Evolutionary conservation across 1,284 basidiomycete species (phyloP).

Genomic region (Golubevia pallescens): DNA sequence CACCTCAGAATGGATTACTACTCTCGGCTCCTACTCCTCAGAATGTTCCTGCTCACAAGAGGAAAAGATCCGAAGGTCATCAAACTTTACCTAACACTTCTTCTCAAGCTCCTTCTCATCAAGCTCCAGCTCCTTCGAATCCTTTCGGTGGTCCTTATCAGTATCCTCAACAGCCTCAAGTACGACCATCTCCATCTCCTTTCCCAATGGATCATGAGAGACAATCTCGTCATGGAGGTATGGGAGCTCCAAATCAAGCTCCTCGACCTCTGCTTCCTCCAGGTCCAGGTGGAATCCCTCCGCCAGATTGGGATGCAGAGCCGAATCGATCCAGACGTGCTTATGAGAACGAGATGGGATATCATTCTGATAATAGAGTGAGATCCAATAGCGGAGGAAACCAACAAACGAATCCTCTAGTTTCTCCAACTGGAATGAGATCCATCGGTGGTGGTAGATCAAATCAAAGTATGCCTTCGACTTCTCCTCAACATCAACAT

Average conservation of each 20-base stretch:
- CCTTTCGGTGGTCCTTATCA: neutral
- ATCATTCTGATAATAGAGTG: no score
- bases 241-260: neutral
- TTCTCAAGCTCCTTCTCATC: neutral
- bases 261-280: neutral
- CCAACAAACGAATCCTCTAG: neutral
- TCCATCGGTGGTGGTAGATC: neutral
- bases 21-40: neutral
- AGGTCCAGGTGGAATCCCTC: no score
- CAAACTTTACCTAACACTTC: no score
- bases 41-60: neutral
- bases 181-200: neutral
- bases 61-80: neutral
- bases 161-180: neutral
- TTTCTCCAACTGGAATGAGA: neutral
- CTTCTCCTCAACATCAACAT: neutral
- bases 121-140: neutral
- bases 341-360: no score
- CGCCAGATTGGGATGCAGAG: no score
- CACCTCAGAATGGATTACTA: no score
- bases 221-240: neutral
- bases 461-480: neutral
- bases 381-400: no score
- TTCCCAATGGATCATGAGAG: neutral
- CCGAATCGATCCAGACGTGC: no score